phyloP scores from a whole-genome alignment of 495 filamentous ascomycete species.

The Aspergillus saccharolyticus region DNA sequence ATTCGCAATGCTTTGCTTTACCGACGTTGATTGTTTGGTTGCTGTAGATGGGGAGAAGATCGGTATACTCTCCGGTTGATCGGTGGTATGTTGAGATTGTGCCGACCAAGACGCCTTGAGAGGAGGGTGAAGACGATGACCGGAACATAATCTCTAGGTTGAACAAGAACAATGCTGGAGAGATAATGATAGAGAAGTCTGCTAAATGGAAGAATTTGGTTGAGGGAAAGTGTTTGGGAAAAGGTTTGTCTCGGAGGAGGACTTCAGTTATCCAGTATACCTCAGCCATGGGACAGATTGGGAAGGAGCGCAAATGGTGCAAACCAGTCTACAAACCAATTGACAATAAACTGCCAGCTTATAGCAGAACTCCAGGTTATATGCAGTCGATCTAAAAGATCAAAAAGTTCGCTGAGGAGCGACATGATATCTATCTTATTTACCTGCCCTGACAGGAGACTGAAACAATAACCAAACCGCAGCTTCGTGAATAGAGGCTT shows the following conservation, averaged over 20 bases:
- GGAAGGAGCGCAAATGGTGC: neutral
- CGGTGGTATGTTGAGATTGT: conserved; percentile 23
- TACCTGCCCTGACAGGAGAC: too few relatives aligned
- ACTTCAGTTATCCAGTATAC: too few relatives aligned
- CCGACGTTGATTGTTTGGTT: conserved; percentile 35
- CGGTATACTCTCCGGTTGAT: conserved; percentile 1
- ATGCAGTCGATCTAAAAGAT: too few relatives aligned
- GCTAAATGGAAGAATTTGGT: neutral
- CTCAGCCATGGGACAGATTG: neutral
- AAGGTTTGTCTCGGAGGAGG: neutral
- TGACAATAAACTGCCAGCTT: too few relatives aligned
- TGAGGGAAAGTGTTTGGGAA: too few relatives aligned
- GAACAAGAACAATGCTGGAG: neutral
- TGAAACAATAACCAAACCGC: too few relatives aligned
- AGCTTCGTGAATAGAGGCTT: too few relatives aligned
- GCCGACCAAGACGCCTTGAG: conserved; percentile 17
- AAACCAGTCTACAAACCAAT: too few relatives aligned
- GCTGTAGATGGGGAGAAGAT: conserved; percentile 23
- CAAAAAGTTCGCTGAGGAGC: too few relatives aligned
- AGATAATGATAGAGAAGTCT: neutral
- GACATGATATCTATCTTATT: too few relatives aligned
- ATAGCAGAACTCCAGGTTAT: too few relatives aligned
- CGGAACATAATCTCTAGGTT: neutral
- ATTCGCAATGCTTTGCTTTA: conserved; percentile 33
- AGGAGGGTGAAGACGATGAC: neutral